A percentile compares a stretch with the other conserved stretches of the same genome.
Evolutionary conservation across 1,139 yeast genomes (phyloP).

Genomic region (Saccharomyces hybrid): DNA sequence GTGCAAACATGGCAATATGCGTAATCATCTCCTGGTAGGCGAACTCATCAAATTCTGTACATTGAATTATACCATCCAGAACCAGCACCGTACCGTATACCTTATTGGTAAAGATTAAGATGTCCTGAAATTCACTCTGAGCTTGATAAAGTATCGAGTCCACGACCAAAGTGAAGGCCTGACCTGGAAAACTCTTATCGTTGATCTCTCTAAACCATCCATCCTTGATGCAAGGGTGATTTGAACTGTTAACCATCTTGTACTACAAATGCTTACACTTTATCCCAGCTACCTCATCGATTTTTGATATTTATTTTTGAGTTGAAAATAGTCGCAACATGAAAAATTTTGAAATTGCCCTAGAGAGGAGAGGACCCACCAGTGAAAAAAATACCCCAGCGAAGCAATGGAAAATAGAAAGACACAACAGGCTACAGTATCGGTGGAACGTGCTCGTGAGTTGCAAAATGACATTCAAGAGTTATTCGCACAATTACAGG

Average conservation of each 20-base stretch:
- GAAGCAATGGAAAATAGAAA: not conserved
- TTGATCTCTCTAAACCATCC: slow-evolving; percentile 93
- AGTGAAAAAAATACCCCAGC: not conserved
- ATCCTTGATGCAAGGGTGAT: slow-evolving; percentile 36
- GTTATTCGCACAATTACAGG: slow-evolving; percentile 16
- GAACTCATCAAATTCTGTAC: slow-evolving; percentile 89
- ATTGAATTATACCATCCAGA: slow-evolving; percentile 84
- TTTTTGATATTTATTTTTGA: not conserved
- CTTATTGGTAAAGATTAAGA: slow-evolving; percentile 75
- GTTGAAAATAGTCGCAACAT: not conserved
- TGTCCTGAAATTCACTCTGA: slow-evolving; percentile 79
- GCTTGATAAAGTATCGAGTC: slow-evolving; percentile 69
- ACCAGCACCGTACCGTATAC: slow-evolving; percentile 87
- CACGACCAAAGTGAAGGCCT: slow-evolving; percentile 81
- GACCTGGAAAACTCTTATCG: slow-evolving; percentile 92
- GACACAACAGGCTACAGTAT: not conserved
- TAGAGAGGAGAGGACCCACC: not conserved
- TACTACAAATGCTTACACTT: not conserved
- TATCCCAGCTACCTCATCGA: not conserved
- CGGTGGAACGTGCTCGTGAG: slow-evolving; percentile 13
- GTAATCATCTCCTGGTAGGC: slow-evolving; percentile 94
- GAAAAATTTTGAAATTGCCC: not conserved
- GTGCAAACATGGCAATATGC: slow-evolving; percentile 80
- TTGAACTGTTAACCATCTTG: not conserved
- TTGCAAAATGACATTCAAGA: slow-evolving; percentile 24